Evolutionary conservation across 257 asterid species (phyloP).

Genomic region (Gentiana straminea): DNA sequence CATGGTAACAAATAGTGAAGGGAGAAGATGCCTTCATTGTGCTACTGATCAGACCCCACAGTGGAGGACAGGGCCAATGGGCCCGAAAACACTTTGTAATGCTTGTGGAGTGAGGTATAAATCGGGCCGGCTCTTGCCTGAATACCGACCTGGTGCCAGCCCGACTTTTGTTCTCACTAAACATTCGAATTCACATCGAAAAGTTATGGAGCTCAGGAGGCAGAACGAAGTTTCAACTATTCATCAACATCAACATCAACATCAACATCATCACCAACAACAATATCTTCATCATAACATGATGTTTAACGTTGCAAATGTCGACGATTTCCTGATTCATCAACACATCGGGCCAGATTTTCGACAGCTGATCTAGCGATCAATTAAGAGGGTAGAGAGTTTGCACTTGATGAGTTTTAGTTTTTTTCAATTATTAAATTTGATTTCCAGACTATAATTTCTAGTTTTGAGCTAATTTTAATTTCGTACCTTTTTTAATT

Average conservation of each 20-base stretch:
- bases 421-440: slow-evolving; percentile 11
- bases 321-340: slow-evolving; percentile 71
- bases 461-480: no score
- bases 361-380: slow-evolving; percentile 47
- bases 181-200: slow-evolving; percentile 80
- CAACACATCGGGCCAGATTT: slow-evolving; percentile 69
- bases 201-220: slow-evolving; percentile 71
- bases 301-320: slow-evolving; percentile 50
- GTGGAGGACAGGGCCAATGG: slow-evolving; percentile 90
- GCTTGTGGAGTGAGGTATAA: slow-evolving; percentile 87
- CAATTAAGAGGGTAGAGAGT: neutral
- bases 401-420: neutral
- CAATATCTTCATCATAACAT: slow-evolving; percentile 43
- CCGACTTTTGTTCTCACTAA: slow-evolving; percentile 68
- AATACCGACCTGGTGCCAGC: slow-evolving; percentile 84
- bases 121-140: slow-evolving; percentile 83
- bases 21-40: slow-evolving; percentile 80
- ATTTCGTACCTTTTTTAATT: no score
- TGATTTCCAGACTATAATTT: neutral
- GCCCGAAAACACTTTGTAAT: slow-evolving; percentile 82
- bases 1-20: slow-evolving; percentile 24
- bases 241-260: neutral
- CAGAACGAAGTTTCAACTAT: slow-evolving; percentile 52
- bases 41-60: slow-evolving; percentile 92
- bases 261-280: neutral